Percentiles rank a stretch among this genome's conserved stretches.
Evolutionary conservation across 495 filamentous ascomycete species (phyloP).

Genomic region (Choiromyces venosus): DNA sequence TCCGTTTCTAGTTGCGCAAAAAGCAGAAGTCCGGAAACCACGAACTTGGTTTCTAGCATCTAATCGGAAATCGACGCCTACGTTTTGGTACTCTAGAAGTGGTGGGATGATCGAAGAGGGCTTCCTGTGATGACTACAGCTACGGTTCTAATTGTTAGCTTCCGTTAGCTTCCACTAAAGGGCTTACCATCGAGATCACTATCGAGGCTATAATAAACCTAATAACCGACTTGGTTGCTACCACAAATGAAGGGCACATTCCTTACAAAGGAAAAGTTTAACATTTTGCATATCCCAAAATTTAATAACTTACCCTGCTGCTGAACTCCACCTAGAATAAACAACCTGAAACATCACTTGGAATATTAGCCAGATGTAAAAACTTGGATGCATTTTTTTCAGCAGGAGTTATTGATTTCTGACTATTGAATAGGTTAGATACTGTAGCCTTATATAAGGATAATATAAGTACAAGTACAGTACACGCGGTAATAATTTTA

Average conservation of each 20-base stretch:
- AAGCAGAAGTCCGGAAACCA: conserved; percentile 1
- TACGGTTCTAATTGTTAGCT: conserved; percentile 22
- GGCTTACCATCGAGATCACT: background rate
- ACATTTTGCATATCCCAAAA: background rate
- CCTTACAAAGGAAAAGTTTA: background rate
- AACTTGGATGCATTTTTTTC: background rate
- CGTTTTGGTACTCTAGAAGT: conserved; percentile 5
- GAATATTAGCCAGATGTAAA: background rate
- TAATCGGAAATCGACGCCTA: conserved; percentile 20
- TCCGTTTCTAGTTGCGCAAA: conserved; percentile 13
- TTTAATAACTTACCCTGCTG: background rate
- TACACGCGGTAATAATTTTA: background rate
- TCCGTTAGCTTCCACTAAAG: background rate
- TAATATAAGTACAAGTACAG: too few relatives aligned
- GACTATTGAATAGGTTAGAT: background rate
- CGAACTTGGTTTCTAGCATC: conserved; percentile 11
- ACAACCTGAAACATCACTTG: background rate
- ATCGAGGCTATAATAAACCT: background rate
- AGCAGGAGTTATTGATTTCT: background rate
- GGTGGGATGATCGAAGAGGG: conserved; percentile 8
- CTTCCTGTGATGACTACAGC: background rate
- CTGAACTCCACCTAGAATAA: background rate
- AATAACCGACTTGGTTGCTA: background rate
- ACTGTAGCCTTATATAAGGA: background rate
- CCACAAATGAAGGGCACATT: background rate